Conservation (phyloP, 306 rosid species). For the Senna tora region DNA sequence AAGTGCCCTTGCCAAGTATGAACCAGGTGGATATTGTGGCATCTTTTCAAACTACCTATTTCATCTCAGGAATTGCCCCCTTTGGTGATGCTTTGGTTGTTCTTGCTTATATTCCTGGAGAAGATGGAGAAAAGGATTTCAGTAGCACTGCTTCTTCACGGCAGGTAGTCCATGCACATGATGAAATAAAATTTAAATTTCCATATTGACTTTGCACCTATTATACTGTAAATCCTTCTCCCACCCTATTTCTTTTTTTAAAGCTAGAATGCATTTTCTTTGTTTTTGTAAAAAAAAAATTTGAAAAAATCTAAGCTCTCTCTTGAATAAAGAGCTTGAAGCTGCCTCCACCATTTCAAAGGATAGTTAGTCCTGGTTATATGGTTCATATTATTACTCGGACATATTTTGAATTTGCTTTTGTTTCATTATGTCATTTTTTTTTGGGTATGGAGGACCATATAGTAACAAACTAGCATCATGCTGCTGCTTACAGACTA, state of each 20-base stretch:
- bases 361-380: too few species aligned
- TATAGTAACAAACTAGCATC: constrained; percentile 24
- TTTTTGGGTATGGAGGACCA: constrained; percentile 18
- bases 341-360: constrained; percentile 28
- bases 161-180: constrained; percentile 58
- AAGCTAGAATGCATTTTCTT: constrained; percentile 23
- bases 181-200: constrained; percentile 30
- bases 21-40: constrained; percentile 95
- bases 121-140: constrained; percentile 84
- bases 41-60: constrained; percentile 88
- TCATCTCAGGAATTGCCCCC: constrained; percentile 94
- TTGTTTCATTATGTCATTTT: neutral
- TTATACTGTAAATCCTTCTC: neutral
- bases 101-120: constrained; percentile 90
- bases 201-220: constrained; percentile 14
- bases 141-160: constrained; percentile 76
- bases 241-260: neutral
- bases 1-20: constrained; percentile 66
- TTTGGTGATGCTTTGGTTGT: constrained; percentile 95
- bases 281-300: constrained; percentile 25
- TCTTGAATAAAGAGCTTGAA: constrained; percentile 3
- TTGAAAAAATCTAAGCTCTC: neutral
- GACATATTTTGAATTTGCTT: constrained; percentile 2
- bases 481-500: constrained; percentile 27
- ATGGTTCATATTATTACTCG: neutral